Conservation (phyloP, 192 early-diverging fungal genomes). For the Linnemannia exigua region DNA sequence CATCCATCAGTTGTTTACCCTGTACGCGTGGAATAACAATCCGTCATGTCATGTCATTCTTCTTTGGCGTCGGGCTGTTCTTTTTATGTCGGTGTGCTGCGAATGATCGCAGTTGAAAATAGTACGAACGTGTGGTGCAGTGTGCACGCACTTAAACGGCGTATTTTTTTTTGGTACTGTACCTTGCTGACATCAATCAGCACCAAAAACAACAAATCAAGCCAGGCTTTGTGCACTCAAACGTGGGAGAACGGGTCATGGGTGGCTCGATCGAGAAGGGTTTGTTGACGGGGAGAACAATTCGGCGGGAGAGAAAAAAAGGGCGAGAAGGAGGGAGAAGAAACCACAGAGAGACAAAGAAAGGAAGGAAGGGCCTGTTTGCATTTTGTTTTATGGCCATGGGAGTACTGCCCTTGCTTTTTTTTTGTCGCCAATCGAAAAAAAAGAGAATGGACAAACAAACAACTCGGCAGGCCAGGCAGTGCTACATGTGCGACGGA, state of each 20-base stretch:
- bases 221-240: background rate
- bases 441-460: background rate
- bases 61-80: background rate
- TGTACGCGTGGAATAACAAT: background rate
- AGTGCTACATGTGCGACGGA: background rate
- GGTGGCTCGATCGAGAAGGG: background rate
- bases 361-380: background rate
- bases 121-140: no score
- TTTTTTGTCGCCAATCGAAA: background rate
- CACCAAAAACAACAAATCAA: background rate
- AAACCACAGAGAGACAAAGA: background rate
- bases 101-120: background rate
- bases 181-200: background rate
- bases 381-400: no score
- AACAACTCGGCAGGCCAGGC: background rate
- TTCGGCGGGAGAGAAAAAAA: background rate
- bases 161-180: background rate
- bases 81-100: background rate
- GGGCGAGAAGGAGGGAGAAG: background rate
- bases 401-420: no score
- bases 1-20: background rate
- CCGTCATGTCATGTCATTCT: background rate
- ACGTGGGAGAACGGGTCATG: background rate
- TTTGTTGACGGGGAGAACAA: background rate
- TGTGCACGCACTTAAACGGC: no score